A percentile compares a stretch with the other conserved stretches of the same genome.
Evolutionary conservation across 352 stramenopile genomes (phyloP).

Genomic region (Phytophthora ramorum): DNA sequence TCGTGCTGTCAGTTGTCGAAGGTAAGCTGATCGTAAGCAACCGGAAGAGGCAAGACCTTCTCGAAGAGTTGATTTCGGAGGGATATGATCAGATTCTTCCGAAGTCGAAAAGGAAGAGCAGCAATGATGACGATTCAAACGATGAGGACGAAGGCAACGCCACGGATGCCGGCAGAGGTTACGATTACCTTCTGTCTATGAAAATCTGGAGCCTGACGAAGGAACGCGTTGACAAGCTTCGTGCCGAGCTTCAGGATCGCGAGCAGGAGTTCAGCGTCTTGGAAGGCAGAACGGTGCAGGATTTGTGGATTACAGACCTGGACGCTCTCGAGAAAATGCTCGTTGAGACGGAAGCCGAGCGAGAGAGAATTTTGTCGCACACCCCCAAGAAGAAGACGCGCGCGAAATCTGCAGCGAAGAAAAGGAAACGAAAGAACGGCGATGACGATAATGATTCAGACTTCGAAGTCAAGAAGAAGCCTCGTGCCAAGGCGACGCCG

Average conservation of each 20-base stretch:
- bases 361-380: conserved; percentile 59
- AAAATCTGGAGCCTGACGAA: conserved; percentile 94
- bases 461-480: conserved; percentile 53
- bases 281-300: conserved; percentile 79
- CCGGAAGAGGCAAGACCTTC: conserved; percentile 93
- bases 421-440: conserved; percentile 54
- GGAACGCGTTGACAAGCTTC: conserved; percentile 93
- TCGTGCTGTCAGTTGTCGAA: conserved; percentile 95
- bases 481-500: conserved; percentile 26
- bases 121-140: conserved; percentile 50
- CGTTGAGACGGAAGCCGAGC: conserved; percentile 66
- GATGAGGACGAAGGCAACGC: conserved; percentile 64
- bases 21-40: conserved; percentile 94
- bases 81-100: conserved; percentile 89
- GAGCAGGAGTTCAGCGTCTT: conserved; percentile 89
- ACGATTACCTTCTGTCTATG: conserved; percentile 97
- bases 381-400: conserved; percentile 65
- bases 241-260: conserved; percentile 87
- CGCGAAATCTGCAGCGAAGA: conserved; percentile 55
- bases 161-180: conserved; percentile 65
- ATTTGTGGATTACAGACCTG: conserved; percentile 95
- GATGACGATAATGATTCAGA: conserved; percentile 73
- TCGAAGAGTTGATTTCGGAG: conserved; percentile 86
- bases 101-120: conserved; percentile 57
- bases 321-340: conserved; percentile 87